Conservation (phyloP, 768 basidiomycete genomes). For the Tulasnella sp. region DNA sequence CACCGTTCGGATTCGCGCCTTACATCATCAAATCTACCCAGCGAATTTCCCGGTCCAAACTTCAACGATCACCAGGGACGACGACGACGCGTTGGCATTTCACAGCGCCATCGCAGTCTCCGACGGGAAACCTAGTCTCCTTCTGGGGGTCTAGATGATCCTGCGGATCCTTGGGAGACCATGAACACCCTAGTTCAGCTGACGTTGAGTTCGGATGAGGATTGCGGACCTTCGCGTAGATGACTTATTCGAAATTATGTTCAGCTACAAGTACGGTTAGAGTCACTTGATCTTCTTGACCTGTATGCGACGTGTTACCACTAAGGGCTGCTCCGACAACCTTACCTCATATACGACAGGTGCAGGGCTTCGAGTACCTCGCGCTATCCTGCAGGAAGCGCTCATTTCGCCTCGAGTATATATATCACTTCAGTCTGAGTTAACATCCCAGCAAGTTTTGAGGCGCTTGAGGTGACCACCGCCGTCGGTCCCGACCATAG, state of each 20-base stretch:
- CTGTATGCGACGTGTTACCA: not conserved
- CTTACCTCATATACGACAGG: not conserved
- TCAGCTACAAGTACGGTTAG: conserved; percentile 20
- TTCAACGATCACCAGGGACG: conserved; percentile 27
- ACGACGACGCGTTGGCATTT: conserved; percentile 29
- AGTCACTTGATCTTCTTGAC: not conserved
- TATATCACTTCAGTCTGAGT: not conserved
- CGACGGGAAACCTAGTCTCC: conserved; percentile 9
- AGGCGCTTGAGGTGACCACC: not conserved
- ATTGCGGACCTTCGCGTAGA: not conserved
- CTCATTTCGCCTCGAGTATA: not conserved
- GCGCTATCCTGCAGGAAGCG: not conserved
- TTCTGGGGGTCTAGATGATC: not conserved
- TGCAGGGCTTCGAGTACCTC: not conserved
- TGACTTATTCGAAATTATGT: conserved; percentile 34
- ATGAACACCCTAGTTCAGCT: conserved; percentile 1
- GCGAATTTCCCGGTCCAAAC: conserved; percentile 2
- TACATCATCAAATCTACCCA: not conserved
- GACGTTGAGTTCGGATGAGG: conserved; percentile 33
- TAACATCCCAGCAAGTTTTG: not conserved
- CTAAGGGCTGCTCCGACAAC: not conserved
- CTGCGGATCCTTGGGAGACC: conserved; percentile 25
- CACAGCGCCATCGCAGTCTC: conserved; percentile 24
- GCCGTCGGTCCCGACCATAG: not conserved
- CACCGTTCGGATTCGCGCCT: conserved; percentile 20